Conservation (phyloP, 2,329 filamentous ascomycete genomes). For the Ophiostoma populinum region DNA sequence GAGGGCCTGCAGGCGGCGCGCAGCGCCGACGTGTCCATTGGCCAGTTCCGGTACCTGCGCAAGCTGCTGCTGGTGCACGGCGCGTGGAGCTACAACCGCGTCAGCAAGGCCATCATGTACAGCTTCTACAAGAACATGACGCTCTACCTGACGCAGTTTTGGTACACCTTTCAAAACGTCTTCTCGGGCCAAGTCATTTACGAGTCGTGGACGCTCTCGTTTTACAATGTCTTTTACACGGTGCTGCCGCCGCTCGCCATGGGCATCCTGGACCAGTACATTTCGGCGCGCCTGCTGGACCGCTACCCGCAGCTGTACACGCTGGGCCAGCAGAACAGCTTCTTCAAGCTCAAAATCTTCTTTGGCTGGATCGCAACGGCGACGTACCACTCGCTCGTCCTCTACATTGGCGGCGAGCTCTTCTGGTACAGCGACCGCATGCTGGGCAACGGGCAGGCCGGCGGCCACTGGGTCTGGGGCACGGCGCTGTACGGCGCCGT, state of each 20-base stretch:
- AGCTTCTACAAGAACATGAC: slow-evolving; percentile 99
- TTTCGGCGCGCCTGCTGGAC: slow-evolving; percentile 82
- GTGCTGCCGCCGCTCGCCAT: slow-evolving; percentile 84
- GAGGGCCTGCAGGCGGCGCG: slow-evolving; percentile 94
- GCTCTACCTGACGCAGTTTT: slow-evolving; percentile 98
- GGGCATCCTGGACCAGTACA: slow-evolving; percentile 94
- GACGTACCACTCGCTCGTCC: slow-evolving; percentile 82
- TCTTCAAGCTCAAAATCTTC: slow-evolving; percentile 88
- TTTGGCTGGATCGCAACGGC: slow-evolving; percentile 85
- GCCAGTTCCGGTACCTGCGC: slow-evolving; percentile 84
- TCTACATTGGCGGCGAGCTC: slow-evolving; percentile 71
- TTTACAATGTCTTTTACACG: slow-evolving; percentile 98
- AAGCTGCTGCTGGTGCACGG: slow-evolving; percentile 92
- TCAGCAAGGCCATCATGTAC: slow-evolving; percentile 93
- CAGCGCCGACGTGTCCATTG: slow-evolving; percentile 90
- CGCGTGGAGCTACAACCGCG: slow-evolving; percentile 91
- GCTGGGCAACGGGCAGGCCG: slow-evolving; percentile 59
- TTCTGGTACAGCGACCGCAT: slow-evolving; percentile 73
- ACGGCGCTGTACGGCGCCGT: slow-evolving; percentile 86
- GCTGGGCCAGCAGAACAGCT: slow-evolving; percentile 79
- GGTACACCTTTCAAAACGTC: slow-evolving; percentile 96
- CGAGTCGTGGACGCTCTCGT: slow-evolving; percentile 98
- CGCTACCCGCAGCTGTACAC: slow-evolving; percentile 92
- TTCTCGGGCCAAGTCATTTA: slow-evolving; percentile 97
- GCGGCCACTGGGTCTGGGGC: slow-evolving; percentile 97